Evolutionary conservation across 495 filamentous ascomycete genomes (phyloP).

Genomic region (Hyaloscypha bicolor): DNA sequence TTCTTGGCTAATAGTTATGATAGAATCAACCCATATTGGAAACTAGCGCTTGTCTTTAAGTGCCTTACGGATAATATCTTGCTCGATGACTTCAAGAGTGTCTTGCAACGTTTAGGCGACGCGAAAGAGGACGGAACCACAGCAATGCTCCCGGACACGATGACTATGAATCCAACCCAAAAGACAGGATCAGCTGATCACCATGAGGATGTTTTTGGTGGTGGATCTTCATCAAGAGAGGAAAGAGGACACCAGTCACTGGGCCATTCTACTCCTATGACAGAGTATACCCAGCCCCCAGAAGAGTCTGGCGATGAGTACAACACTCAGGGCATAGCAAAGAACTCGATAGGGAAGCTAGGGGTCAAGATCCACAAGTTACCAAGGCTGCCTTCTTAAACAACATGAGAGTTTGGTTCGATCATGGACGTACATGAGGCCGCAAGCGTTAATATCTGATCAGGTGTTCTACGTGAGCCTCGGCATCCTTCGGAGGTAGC

Average conservation of each 20-base stretch:
- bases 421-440: too few species aligned
- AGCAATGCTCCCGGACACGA: neutral
- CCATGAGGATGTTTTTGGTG: neutral
- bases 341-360: neutral
- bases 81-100: constrained; percentile 65
- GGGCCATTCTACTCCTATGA: neutral
- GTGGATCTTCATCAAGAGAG: neutral
- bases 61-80: constrained; percentile 61
- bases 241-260: neutral
- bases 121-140: neutral
- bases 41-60: constrained; percentile 60
- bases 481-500: too few species aligned
- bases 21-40: constrained; percentile 52
- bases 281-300: neutral
- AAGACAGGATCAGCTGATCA: neutral
- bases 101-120: constrained; percentile 33
- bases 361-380: neutral
- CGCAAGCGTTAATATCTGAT: too few species aligned
- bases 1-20: constrained; percentile 29
- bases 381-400: neutral
- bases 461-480: too few species aligned
- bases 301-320: neutral
- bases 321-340: neutral
- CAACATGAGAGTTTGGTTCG: too few species aligned
- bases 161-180: neutral